Percentiles rank a stretch among this genome's conserved stretches.
These are phyloP conservation scores for Rhodotorula sp. DNA, from an alignment of 1,284 basidiomycete species.

Conservation along the genomic window DNA sequence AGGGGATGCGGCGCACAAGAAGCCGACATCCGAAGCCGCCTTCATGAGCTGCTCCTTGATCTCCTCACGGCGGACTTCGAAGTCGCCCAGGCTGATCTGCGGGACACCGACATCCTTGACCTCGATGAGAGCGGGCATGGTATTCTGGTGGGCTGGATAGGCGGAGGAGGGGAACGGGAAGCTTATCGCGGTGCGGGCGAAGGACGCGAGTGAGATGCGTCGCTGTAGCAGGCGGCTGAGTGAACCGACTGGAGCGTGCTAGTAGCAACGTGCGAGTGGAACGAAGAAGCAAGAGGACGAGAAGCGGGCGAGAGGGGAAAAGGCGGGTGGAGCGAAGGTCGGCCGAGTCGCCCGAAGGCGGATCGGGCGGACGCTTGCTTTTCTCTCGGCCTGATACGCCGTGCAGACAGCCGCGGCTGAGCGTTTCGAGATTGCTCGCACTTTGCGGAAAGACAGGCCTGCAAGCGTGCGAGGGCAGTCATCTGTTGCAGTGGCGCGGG, in stretches of 20 bases:
- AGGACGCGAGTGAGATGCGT: background rate
- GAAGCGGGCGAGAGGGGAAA: background rate
- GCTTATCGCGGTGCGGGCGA: background rate
- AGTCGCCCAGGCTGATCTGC: slow-evolving; percentile 44
- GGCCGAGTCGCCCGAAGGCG: background rate
- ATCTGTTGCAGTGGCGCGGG: no score
- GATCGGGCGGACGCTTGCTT: background rate
- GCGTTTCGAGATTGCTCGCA: no score
- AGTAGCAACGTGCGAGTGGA: background rate
- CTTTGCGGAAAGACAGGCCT: no score
- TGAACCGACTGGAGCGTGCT: no score
- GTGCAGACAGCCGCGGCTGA: background rate
- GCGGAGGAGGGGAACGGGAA: no score
- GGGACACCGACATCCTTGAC: slow-evolving; percentile 31
- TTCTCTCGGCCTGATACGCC: background rate
- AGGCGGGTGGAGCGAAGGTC: background rate
- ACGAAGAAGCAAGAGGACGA: background rate
- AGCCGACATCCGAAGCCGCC: slow-evolving; percentile 44
- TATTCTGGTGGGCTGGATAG: no score
- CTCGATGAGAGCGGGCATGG: slow-evolving; percentile 5
- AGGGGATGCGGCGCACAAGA: slow-evolving; percentile 43
- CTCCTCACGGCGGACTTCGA: slow-evolving; percentile 42
- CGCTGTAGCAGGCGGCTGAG: no score
- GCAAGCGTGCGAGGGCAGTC: background rate
- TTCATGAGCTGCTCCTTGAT: slow-evolving; percentile 45